A percentile compares a stretch with the other conserved stretches of the same genome.
These are phyloP conservation scores for Curvularia lunata DNA, from an alignment of 2,329 filamentous ascomycete genomes.

Conservation along the genomic window DNA sequence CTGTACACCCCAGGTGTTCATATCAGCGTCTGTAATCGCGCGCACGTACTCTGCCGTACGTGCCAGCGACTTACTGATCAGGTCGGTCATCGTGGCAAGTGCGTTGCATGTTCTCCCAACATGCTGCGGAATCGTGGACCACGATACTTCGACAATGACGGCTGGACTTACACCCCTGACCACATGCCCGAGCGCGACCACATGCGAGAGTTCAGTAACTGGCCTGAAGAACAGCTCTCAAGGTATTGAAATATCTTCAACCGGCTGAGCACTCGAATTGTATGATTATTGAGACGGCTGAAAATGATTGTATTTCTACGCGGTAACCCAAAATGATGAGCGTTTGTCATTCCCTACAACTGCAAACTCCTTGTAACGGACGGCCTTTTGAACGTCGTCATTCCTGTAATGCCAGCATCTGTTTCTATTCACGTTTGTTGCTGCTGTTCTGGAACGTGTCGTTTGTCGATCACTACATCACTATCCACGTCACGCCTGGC, in stretches of 20 bases:
- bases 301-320: neutral
- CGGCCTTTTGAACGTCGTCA: neutral
- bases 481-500: conserved; percentile 17
- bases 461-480: conserved; percentile 13
- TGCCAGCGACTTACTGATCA: conserved; percentile 31
- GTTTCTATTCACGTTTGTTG: conserved; percentile 6
- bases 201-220: conserved; percentile 25
- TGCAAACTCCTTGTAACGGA: neutral
- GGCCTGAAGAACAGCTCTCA: conserved; percentile 21
- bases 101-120: conserved; percentile 20
- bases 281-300: neutral
- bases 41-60: conserved; percentile 25
- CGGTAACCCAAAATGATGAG: neutral
- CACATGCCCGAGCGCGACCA: conserved; percentile 20
- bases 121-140: conserved; percentile 4
- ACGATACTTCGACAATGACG: conserved; percentile 16
- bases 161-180: conserved; percentile 19
- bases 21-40: conserved; percentile 29
- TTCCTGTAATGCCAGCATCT: conserved; percentile 2
- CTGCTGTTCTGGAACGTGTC: conserved; percentile 9
- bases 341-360: neutral
- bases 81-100: conserved; percentile 17
- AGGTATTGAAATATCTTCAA: neutral
- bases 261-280: neutral
- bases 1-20: conserved; percentile 29